A percentile compares a stretch with the other conserved stretches of the same genome.
Conservation (phyloP, 116 monocot genomes). For the Zostera marina region DNA sequence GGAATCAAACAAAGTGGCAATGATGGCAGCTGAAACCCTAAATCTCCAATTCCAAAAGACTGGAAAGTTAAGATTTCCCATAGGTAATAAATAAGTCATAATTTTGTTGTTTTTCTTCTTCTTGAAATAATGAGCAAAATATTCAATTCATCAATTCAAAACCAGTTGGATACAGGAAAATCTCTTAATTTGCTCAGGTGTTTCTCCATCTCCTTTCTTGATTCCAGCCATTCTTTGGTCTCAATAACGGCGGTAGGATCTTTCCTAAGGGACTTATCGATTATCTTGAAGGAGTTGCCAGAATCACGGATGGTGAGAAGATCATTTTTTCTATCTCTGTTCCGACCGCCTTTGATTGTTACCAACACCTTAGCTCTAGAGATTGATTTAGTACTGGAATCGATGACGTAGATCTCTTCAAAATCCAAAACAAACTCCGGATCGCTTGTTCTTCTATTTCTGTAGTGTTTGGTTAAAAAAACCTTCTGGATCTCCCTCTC, state of each 20-base stretch:
- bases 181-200: conserved; percentile 65
- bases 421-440: conserved; percentile 89
- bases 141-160: conserved; percentile 19
- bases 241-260: conserved; percentile 63
- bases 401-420: conserved; percentile 97
- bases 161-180: conserved; percentile 75
- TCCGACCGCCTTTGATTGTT: conserved; percentile 49
- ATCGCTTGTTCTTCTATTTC: conserved; percentile 62
- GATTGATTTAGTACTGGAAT: conserved; percentile 82
- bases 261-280: conserved; percentile 47
- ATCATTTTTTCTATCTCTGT: conserved; percentile 68
- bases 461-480: conserved; percentile 92
- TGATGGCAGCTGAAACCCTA: conserved; percentile 7
- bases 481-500: conserved; percentile 79
- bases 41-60: neutral
- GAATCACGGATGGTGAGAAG: conserved; percentile 70
- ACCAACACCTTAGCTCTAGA: conserved; percentile 84
- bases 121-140: too few species aligned
- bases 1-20: conserved; percentile 13
- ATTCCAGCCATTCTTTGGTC: conserved; percentile 59
- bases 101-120: too few species aligned
- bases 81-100: too few species aligned
- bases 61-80: neutral
- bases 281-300: conserved; percentile 34
- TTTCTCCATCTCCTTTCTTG: conserved; percentile 65